A percentile compares a stretch with the other conserved stretches of the same genome.
Conservation (phyloP, 2,329 filamentous ascomycete species). For the Phyllosticta citrichinensis region DNA sequence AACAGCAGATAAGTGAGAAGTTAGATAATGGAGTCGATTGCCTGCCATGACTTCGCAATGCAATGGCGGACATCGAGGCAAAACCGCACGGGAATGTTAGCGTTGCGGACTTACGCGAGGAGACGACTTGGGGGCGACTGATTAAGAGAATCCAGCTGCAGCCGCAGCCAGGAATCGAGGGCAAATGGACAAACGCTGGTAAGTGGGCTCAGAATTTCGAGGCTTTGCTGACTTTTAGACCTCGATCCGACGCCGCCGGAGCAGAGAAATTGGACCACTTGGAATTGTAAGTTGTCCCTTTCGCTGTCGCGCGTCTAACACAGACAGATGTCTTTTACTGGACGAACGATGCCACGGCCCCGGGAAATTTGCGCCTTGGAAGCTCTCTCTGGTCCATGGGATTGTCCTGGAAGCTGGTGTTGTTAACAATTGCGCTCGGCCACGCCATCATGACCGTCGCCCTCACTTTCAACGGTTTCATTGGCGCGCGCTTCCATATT, state of each 20-base stretch:
- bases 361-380: not conserved
- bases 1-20: not conserved
- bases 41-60: not conserved
- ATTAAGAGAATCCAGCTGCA: not conserved
- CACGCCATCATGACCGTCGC: not conserved
- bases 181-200: not conserved
- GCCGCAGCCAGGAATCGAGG: not conserved
- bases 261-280: conserved; percentile 12
- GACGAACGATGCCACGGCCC: conserved; percentile 1
- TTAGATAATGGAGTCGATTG: not conserved
- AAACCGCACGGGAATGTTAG: not conserved
- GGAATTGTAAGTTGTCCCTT: conserved; percentile 11
- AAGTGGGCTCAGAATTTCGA: not conserved
- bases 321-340: not conserved
- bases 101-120: not conserved
- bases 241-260: conserved; percentile 12
- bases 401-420: conserved; percentile 2
- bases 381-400: conserved; percentile 1
- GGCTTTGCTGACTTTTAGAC: conserved; percentile 12
- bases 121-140: not conserved
- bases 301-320: not conserved
- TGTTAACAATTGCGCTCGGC: not conserved
- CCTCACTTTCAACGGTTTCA: not conserved
- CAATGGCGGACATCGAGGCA: not conserved
- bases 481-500: conserved; percentile 1